These are phyloP conservation scores for Eremochloa ophiuroides DNA, from an alignment of 176 grass and related monocot genomes.

Conservation along the genomic window DNA sequence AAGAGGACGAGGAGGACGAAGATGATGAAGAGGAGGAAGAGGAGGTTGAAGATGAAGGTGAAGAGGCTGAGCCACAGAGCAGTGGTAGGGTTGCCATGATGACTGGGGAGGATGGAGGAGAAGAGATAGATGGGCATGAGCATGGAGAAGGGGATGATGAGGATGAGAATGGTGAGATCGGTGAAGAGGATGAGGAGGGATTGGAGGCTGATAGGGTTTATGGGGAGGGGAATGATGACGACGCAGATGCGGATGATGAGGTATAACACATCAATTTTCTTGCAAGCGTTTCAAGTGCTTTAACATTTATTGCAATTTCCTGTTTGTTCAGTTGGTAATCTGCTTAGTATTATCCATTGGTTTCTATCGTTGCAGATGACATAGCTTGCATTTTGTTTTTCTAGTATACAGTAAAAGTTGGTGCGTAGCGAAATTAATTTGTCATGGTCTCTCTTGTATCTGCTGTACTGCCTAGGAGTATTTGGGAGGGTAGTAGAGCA, in stretches of 20 bases:
- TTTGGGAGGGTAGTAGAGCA: background rate
- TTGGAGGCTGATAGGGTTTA: constrained; percentile 54
- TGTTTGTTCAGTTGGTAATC: background rate
- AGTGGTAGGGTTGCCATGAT: constrained; percentile 46
- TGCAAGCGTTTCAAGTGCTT: background rate
- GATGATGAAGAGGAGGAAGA: constrained; percentile 53
- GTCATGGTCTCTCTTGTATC: background rate
- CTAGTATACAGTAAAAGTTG: background rate
- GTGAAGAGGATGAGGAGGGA: constrained; percentile 66
- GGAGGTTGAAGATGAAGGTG: constrained; percentile 57
- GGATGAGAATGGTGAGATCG: constrained; percentile 81
- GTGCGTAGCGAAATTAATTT: background rate
- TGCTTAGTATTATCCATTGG: background rate
- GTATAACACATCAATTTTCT: constrained; percentile 42
- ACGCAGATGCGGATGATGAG: constrained; percentile 84
- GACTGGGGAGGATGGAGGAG: constrained; percentile 20
- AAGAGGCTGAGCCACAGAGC: constrained; percentile 47
- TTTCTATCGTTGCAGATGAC: background rate
- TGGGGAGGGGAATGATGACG: constrained; percentile 58
- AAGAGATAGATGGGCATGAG: constrained; percentile 94
- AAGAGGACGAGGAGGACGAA: constrained; percentile 43
- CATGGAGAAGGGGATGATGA: constrained; percentile 86
- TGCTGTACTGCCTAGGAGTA: background rate
- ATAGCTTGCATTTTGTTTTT: background rate
- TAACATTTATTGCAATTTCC: background rate